Base-by-base conservation (phyloP, 768 basidiomycete species). In the Crucibulum laeve region DNA sequence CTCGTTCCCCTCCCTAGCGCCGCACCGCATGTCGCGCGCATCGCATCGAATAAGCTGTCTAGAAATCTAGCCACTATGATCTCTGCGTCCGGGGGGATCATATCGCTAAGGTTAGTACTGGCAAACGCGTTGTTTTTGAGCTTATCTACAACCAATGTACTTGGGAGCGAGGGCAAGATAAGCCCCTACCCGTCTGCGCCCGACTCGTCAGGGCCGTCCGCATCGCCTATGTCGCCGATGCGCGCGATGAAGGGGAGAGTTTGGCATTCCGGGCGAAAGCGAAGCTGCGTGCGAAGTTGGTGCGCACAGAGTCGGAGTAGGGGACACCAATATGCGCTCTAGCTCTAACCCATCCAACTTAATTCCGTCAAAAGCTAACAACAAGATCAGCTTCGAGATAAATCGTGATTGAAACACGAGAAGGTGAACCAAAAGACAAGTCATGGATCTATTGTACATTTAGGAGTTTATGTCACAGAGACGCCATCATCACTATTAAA, bases 121-220 rank as follows among this genome's bases (percentile, higher is more conserved):
- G 73, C 68, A 50, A 86, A 87, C 21, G 83, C 81, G 50, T 86
- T 84, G 64, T 80, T 84, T 64, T 82, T 82, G 38, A 65, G 63
- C 64, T 85, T 86, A 63, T 86, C 82, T 36, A 86, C 51, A 40
- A 84, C 65, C 39, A 62, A 56, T 56, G 86, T 84, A 53, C 67
- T 53, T 0, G 70, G 59, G 5, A 69, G 68, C 0, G 80, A 76
- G 14, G 65, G 52, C 60, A 79, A 76, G 43, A 72, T 70, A 52
- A 87, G 77, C 51, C 76, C 60, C 84, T 84, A 87, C 3, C 82
- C 82, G 1, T 69, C 56, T 0, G 76, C 63, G 47, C 66, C 49
- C 0, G 71, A 74, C 54, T 80, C 79, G 61, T 86, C 84, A 4
- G 74, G 59, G 11, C 86, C 82, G 30, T 81, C 75, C 1, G 53